Evolutionary conservation across 1,139 yeast species (phyloP).

Genomic region (Pichia sp.): DNA sequence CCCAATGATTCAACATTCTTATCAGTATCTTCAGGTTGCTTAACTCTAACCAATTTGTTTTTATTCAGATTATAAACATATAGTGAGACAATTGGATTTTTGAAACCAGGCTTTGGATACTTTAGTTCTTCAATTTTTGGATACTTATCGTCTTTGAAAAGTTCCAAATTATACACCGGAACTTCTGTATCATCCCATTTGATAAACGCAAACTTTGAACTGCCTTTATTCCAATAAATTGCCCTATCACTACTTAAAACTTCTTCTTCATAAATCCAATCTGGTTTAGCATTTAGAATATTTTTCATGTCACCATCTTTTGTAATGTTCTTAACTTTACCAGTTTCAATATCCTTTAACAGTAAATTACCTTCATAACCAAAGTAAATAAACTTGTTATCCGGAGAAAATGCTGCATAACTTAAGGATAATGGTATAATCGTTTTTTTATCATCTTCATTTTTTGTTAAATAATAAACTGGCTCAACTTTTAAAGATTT

Average conservation of each 20-base stretch:
- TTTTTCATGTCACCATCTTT: constrained; percentile 51
- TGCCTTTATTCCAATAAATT: constrained; percentile 86
- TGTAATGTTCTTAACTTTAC: constrained; percentile 49
- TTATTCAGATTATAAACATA: constrained; percentile 37
- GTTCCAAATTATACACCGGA: constrained; percentile 56
- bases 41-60: constrained; percentile 11
- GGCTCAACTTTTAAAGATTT: constrained; percentile 36
- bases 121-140: constrained; percentile 53
- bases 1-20: constrained; percentile 28
- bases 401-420: constrained; percentile 73
- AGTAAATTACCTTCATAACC: constrained; percentile 61
- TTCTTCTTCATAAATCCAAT: constrained; percentile 98
- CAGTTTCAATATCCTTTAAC: constrained; percentile 25
- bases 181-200: constrained; percentile 70
- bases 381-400: constrained; percentile 58
- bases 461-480: constrained; percentile 29
- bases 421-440: constrained; percentile 26
- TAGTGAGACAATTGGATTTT: constrained; percentile 58
- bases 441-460: constrained; percentile 21
- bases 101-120: constrained; percentile 86
- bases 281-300: constrained; percentile 83
- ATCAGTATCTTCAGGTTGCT: constrained; percentile 24
- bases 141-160: constrained; percentile 48
- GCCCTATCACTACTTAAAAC: constrained; percentile 59
- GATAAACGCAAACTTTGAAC: constrained; percentile 55